Evolutionary conservation across 257 asterid genomes (phyloP).

Genomic region (Nicotiana noctiflora): DNA sequence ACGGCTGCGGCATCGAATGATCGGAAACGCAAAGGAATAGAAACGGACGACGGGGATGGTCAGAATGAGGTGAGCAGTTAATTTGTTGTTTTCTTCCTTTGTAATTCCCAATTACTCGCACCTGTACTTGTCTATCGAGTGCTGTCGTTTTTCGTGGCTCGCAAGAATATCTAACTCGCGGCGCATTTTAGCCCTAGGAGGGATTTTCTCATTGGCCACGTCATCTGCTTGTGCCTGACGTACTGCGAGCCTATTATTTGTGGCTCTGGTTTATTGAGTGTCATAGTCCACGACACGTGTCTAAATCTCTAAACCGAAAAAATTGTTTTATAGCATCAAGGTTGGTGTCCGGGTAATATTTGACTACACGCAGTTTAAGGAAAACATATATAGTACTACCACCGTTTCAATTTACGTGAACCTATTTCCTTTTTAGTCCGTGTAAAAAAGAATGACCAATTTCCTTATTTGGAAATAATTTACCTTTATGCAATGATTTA

Average conservation of each 20-base stretch:
- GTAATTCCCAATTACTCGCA: conserved; percentile 2
- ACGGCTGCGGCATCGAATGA: conserved; percentile 18
- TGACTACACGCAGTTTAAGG: too few species aligned
- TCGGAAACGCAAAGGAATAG: conserved; percentile 62
- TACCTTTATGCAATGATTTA: too few species aligned
- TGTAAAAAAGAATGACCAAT: too few species aligned
- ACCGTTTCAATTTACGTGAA: too few species aligned
- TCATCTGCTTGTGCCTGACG: background rate
- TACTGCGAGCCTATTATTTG: background rate
- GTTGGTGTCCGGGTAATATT: too few species aligned
- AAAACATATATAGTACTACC: too few species aligned
- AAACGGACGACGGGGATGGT: conserved; percentile 45
- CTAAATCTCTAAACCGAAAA: background rate
- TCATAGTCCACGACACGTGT: background rate
- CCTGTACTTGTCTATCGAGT: background rate
- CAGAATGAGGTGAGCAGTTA: conserved; percentile 54
- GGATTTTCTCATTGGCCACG: background rate
- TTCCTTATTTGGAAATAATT: too few species aligned
- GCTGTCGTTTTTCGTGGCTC: background rate
- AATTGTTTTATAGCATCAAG: background rate
- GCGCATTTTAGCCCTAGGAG: background rate
- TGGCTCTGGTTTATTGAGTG: background rate
- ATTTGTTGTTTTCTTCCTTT: background rate
- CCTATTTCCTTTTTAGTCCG: too few species aligned
- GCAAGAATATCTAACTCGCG: background rate